Evolutionary conservation across 2,329 filamentous ascomycete species (phyloP), one percentile per base, ranked within the genome.

Genomic region (Fusarium brachygibbosum): DNA sequence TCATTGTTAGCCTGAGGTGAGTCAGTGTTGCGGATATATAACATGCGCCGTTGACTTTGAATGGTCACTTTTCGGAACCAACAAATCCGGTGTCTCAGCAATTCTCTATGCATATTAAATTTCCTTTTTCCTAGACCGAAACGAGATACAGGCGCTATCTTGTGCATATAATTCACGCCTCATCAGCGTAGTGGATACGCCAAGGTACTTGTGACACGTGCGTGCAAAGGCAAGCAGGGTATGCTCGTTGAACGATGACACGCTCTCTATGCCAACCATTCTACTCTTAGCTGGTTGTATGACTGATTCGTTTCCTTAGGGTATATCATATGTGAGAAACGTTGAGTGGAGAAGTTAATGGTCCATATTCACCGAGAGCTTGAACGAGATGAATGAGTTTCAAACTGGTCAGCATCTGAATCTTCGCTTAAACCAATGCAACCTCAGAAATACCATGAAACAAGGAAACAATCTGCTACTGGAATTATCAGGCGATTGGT

Each of bases 11-110:
- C 13, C 19, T n/a, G 23, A 23, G 17, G 21, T 10, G n/a, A 5
- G 17, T 23, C 5, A 10, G 8, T 50, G 46, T 50, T 10, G 17
- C 31, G 5, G 12, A 37, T 50, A 50, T 34, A 50, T 8, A n/a
- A 6, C 17, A 29, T 44, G 23, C 6, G 9, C 23, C 23, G 4
- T 42, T 2, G 13, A 21, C n/a, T 21, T 23, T 25, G 6, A 4
- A 23, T 13, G 12, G 6, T 0, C 2, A 8, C 5, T 3, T n/a
- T 12, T 0, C 16, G 17, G 23, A 0, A 29, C 2, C 5, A n/a
- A n/a, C 25, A 9, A 16, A 28, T 17, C 40, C 40, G 40, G 3
- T 2, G 0, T 17, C 23, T 1, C 17, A 3, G 40, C 21, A 3
- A 12, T 5, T 17, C 23, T 42, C 23, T 17, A 1, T 17, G 6